A percentile compares a stretch with the other conserved stretches of the same genome.
Conservation (phyloP, 225 moss, liverwort and hornwort genomes). For the Climacium dendroides region DNA sequence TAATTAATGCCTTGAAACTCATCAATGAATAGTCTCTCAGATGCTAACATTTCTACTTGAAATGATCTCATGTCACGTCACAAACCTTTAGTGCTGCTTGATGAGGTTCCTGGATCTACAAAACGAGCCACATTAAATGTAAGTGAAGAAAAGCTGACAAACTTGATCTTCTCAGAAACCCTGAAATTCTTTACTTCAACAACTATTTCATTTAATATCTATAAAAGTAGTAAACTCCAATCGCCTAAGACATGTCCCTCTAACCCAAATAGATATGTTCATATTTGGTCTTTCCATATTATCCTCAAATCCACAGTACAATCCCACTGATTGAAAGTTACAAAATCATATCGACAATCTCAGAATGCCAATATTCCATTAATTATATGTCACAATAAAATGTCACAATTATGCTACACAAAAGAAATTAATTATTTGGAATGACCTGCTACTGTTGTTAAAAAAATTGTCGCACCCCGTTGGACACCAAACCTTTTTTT, state of each 20-base stretch:
- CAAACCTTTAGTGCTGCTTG: slow-evolving; percentile 38
- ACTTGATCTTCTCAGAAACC: neutral
- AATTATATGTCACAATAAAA: neutral
- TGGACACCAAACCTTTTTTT: neutral
- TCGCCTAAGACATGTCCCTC: neutral
- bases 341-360: neutral
- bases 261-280: neutral
- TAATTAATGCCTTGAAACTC: neutral
- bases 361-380: neutral
- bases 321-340: neutral
- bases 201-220: neutral
- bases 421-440: neutral
- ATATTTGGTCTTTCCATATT: neutral
- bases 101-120: slow-evolving; percentile 63
- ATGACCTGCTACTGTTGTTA: neutral
- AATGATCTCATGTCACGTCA: neutral
- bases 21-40: neutral
- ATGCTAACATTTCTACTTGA: neutral
- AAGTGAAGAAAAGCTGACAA: neutral
- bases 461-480: neutral
- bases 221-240: neutral
- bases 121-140: neutral
- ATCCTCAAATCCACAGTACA: neutral
- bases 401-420: neutral
- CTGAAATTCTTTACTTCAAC: neutral